These are phyloP conservation scores for Ophiocordyceps camponoti-leonardi DNA, from an alignment of 2,329 filamentous ascomycete genomes.

Conservation along the genomic window DNA sequence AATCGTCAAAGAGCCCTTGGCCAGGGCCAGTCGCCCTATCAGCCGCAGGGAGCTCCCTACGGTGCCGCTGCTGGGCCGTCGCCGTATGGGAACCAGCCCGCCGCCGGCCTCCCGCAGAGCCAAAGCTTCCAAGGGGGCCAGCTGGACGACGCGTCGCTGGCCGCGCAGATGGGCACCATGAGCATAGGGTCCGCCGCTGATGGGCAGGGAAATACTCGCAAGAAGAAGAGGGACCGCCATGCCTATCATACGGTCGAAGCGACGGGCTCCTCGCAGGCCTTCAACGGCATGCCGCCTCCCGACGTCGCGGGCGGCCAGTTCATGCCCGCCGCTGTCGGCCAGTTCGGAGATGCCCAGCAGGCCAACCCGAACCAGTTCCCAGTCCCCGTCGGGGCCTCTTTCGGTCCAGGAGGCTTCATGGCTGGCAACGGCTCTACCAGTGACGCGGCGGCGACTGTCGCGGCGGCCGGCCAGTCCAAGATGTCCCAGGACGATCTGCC, in stretches of 20 bases:
- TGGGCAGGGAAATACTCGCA: conserved; percentile 34
- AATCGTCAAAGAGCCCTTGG: conserved; percentile 27
- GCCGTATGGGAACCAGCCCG: conserved; percentile 4
- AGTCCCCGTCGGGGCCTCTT: conserved; percentile 32
- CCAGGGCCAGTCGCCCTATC: conserved; percentile 36
- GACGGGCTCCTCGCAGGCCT: conserved; percentile 47
- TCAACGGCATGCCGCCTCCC: conserved; percentile 48
- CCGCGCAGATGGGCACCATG: conserved; percentile 65
- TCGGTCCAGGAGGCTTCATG: conserved; percentile 10
- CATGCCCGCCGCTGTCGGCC: conserved; percentile 17
- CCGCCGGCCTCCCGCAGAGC: conserved; percentile 16
- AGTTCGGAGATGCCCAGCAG: conserved; percentile 24
- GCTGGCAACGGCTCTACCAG: conserved; percentile 9
- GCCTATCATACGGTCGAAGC: conserved; percentile 78
- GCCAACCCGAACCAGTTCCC: conserved; percentile 39
- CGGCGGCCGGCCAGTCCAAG: conserved; percentile 22
- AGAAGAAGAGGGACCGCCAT: conserved; percentile 89
- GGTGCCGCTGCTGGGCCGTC: conserved; percentile 8
- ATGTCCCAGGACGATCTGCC: conserved; percentile 88
- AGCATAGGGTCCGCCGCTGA: conserved; percentile 31
- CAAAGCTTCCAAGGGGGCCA: conserved; percentile 12
- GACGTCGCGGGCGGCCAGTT: conserved; percentile 29
- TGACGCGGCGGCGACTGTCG: conserved; percentile 14
- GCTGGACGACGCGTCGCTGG: conserved; percentile 32
- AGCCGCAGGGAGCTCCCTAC: conserved; percentile 19